A percentile compares a stretch with the other conserved stretches of the same genome.
Evolutionary conservation across 2,329 filamentous ascomycete species (phyloP).

Genomic region (Didymella arachidicola): DNA sequence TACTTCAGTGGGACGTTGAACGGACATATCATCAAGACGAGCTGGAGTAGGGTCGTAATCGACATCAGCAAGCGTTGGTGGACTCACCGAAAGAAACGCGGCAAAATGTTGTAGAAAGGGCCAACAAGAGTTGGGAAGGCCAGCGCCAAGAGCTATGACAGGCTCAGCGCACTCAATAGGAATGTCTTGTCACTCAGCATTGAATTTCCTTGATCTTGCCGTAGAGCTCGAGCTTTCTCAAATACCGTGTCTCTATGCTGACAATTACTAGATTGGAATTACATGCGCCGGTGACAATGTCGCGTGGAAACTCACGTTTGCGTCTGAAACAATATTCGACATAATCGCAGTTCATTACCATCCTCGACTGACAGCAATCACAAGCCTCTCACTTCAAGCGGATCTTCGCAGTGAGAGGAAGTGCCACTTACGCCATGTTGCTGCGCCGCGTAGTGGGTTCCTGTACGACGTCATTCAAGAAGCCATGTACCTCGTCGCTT

Average conservation of each 20-base stretch:
- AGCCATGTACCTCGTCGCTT: too few species aligned
- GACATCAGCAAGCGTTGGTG: conserved; percentile 40
- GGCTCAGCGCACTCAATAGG: neutral
- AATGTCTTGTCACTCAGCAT: neutral
- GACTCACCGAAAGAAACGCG: conserved; percentile 30
- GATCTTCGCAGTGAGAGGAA: too few species aligned
- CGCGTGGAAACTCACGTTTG: conserved; percentile 5
- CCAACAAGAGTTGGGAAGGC: neutral
- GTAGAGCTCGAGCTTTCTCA: neutral
- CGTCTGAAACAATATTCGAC: conserved; percentile 12
- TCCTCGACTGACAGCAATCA: too few species aligned
- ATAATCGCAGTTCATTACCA: neutral
- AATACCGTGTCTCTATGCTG: conserved; percentile 8
- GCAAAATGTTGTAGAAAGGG: conserved; percentile 25
- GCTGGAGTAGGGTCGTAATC: conserved; percentile 46
- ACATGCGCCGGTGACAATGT: neutral
- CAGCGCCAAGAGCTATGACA: neutral
- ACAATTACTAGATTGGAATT: conserved; percentile 1
- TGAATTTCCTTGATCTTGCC: neutral
- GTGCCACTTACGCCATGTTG: neutral
- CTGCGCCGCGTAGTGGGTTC: neutral
- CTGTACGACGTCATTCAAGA: too few species aligned
- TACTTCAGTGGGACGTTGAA: conserved; percentile 65
- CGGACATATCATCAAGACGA: conserved; percentile 58
- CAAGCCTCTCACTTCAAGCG: too few species aligned